Base-by-base conservation (phyloP, 169 alveolate genomes). In the Cryptosporidium viatorum region DNA sequence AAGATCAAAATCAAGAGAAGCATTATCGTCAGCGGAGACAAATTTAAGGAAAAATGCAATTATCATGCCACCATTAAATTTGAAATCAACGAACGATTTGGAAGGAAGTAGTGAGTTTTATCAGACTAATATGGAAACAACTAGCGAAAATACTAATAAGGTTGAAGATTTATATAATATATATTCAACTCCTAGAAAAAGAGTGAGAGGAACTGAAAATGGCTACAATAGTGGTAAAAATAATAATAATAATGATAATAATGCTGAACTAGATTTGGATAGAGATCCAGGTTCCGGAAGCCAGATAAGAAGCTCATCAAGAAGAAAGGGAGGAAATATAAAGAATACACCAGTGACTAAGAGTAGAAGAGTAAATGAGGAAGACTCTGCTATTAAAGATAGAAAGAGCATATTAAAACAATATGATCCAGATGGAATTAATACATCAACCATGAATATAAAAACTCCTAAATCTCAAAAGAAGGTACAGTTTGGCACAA, bases 391-490 rank as follows among this genome's bases (percentile, higher is more conserved):
- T 18, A 12, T 73, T 51, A 73, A 73, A 37, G 86, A 80, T 43
- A 80, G 89, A 23, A 80, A 80, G 70, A 80, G 89, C n/a, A 80
- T 80, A 59, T 33, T 80, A 14, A 80, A 80, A 37, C 89, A 80
- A 33, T 59, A 80, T 26, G 89, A 80, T 80, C 89, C 75, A 2
- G 89, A 80, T 33, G 26, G 70, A 33, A 48, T 65, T 14, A 80
- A 65, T 45, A 80, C 89, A 23, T n/a, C 80, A 21, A 74, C 86
- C 1, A n/a, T 74, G 52, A 80, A 62, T 62, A 62, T 65, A 21
- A 80, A 80, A 31, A 80, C 89, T 31, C 89, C 89, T 41, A 80
- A 80, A 65, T 80, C 89, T 4, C 89, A 80, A 10, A 80, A 80
- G 70, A 80, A 80, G 35, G 89, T 80, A 8, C 89, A 80, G 41